Evolutionary conservation across 1,284 basidiomycete species (phyloP), one percentile per base, ranked within the genome.

Genomic region (Leccinum angustisporum): DNA sequence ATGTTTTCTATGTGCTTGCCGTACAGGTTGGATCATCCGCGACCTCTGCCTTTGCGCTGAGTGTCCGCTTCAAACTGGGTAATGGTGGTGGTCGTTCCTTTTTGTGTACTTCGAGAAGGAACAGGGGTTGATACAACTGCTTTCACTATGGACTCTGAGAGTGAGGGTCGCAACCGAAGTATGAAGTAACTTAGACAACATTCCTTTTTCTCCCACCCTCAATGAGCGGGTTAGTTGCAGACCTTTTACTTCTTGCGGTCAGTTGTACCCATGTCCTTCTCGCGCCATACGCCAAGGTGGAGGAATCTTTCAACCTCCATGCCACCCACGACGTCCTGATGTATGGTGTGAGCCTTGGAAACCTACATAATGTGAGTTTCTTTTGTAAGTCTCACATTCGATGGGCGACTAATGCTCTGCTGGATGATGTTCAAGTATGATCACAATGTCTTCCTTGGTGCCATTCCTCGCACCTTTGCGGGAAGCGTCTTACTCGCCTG

Each of bases 291-390:
- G 94, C 92, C 3, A 99, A 99, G 78, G 97, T 99, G 46, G 97
- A 99, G 75, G 97, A 99, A 78, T 94, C 91, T 72, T 98, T 98
- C 81, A 95, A 91, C 64, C 83, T 98, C 5, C 97, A 99, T 72
- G 96, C 94, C 0, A 86, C 84, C 0, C 94, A 97, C 73, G 97
- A 99, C 75, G 81, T 94, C 21, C 79, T 98, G 34, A 83, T 90
- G 78, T 89, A 92, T 67, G 94, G 94, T 10, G 70, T 90, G 14
- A 59, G 71, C 1, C 71, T 78, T 2, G 68, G 72, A 11, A 75
- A 69, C 31, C 72, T 90, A 43, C 70, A 68, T 14, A 81, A 85
- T 62, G 88, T 90, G 71, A 72, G 86, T 65, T 54, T 52, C 50
- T 21, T 4, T 46, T 53, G 56, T 48, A 11, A 18, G 51, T 30